Percentiles rank a stretch among this genome's conserved stretches.
phyloP scores from a whole-genome alignment of 306 rosid genomes.

The Sophora flavescens region DNA sequence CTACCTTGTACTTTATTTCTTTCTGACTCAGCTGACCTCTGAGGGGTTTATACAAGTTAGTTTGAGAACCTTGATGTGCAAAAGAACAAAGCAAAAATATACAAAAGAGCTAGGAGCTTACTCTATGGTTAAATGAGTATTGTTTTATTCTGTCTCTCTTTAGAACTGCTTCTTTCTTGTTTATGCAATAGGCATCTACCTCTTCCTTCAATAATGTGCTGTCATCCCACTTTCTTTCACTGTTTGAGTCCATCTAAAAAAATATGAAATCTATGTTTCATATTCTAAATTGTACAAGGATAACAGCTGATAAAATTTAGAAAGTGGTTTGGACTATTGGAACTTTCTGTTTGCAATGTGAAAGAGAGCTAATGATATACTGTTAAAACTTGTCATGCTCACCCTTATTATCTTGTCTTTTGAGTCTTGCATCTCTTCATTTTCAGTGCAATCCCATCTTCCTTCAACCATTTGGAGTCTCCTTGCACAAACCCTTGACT shows the following conservation, averaged over 20 bases:
- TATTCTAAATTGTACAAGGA: background rate
- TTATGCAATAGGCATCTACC: constrained; percentile 58
- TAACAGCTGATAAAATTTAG: background rate
- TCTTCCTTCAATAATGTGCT: constrained; percentile 76
- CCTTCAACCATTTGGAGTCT: constrained; percentile 65
- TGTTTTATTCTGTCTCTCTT: constrained; percentile 78
- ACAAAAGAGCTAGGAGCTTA: constrained; percentile 45
- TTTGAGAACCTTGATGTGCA: constrained; percentile 3
- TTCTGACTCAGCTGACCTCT: constrained; percentile 92
- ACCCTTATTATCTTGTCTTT: constrained; percentile 73
- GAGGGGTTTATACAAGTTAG: constrained; percentile 36
- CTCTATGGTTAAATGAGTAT: constrained; percentile 76
- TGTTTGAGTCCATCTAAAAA: constrained; percentile 81
- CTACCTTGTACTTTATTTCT: constrained; percentile 78
- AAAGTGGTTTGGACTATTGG: background rate
- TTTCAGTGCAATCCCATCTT: constrained; percentile 49
- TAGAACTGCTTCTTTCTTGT: constrained; percentile 73
- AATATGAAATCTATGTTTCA: constrained; percentile 9
- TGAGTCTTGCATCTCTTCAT: constrained; percentile 55
- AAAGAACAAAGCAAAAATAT: background rate
- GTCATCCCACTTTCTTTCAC: constrained; percentile 78
- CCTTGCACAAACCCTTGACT: constrained; percentile 74
- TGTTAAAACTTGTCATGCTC: constrained; percentile 15
- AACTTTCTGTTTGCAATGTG: constrained; percentile 22
- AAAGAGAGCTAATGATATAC: constrained; percentile 17